Evolutionary conservation across 441 rosid genomes (phyloP), one percentile per base, ranked within the genome.

Genomic region (Manihot esculenta): DNA sequence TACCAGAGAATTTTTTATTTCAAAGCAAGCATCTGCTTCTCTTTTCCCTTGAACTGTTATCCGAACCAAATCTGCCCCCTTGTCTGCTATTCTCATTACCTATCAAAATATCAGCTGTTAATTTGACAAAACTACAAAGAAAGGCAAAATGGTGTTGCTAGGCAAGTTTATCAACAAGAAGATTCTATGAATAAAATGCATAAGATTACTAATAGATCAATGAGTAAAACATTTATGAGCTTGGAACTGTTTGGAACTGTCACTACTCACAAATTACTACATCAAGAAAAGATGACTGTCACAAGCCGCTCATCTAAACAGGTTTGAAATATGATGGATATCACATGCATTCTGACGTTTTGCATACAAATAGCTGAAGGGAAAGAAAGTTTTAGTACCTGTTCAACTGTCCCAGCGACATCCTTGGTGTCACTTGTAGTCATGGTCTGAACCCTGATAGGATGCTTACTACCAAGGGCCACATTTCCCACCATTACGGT

Each of bases 1-100:
- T 72, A 92, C 89, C 60, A 94, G 92, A 65, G 91, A 59, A 73
- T 92, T 89, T 80, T 94, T 94, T 13, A 94, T 94, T 69, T 92
- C 99, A 79, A 90, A 92, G 76, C 98, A 92, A 3, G 99, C 96
- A 77, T 94, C 98, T 0, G 99, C 98, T 74, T 94, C 99, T 85
- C 80, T 90, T 88, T 88, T 94, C 79, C 99, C 97, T 88, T 94
- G 99, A 78, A 94, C 99, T 71, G 98, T 94, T 73, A 94, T 92
- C 73, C 97, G 89, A 65, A 94, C 99, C 41, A 94, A 75, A 80
- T 94, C 96, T 21, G 97, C 99, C 60, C 99, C 99, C 70, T 60
- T 75, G 77, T 94, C 99, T 6, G 98, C 96, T 68, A 94, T 94
- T 80, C 81, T 85, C 98, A 92, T 92, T 12, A 94, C 98, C 99